Percentiles rank a stretch among this genome's conserved stretches.
phyloP scores from a whole-genome alignment of 306 rosid species.

The Pyrus bretschneideri region DNA sequence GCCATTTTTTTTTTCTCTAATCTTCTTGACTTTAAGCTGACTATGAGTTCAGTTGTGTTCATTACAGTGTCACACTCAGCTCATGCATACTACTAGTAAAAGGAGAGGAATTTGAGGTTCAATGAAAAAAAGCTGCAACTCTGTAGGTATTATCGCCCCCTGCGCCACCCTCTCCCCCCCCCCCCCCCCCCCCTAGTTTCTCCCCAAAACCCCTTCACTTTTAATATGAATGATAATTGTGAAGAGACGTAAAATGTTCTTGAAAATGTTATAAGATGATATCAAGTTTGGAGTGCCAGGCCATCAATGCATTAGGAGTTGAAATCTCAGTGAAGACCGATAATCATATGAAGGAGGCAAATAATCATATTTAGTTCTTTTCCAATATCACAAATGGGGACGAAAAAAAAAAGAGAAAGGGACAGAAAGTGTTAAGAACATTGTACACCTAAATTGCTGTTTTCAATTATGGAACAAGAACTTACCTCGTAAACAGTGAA shows the following conservation, averaged over 20 bases:
- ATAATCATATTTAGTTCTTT: not conserved
- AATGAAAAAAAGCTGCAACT: not conserved
- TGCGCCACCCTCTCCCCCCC: not conserved
- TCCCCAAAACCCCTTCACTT: not conserved
- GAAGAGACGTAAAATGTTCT: not conserved
- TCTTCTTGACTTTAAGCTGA: not conserved
- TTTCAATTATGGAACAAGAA: conserved; percentile 5
- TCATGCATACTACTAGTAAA: not conserved
- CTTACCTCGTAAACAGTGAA: conserved; percentile 90
- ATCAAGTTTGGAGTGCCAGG: not conserved
- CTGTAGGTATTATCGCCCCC: not conserved
- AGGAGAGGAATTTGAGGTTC: not conserved
- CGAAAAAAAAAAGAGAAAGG: not conserved
- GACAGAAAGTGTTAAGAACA: not conserved
- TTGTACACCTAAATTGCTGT: not conserved
- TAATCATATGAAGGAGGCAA: not conserved
- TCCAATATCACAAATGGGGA: not conserved
- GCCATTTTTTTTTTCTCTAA: not conserved
- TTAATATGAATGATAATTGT: not conserved
- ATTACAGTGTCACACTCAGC: not conserved
- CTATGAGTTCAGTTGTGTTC: not conserved
- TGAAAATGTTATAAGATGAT: not conserved
- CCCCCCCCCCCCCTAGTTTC: not conserved
- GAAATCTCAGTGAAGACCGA: not conserved
- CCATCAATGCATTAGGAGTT: not conserved